These are phyloP conservation scores for Backusella parvicylindrica DNA, from an alignment of 192 early-diverging fungal genomes.

Conservation along the genomic window DNA sequence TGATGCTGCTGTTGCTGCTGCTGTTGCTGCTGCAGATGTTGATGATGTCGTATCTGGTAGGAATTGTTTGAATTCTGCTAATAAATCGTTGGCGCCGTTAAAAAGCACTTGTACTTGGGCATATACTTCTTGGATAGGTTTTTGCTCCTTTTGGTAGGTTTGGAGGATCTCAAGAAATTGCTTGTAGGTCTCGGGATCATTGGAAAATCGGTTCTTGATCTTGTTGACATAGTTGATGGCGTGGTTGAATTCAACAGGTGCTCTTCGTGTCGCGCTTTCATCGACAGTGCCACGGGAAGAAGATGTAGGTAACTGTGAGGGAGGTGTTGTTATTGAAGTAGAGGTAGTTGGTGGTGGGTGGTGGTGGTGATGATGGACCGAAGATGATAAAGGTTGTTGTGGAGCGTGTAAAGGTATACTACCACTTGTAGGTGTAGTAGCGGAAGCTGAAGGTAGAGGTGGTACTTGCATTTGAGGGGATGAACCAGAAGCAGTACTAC, in stretches of 20 bases:
- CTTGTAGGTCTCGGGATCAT: conserved; percentile 93
- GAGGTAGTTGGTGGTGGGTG: neutral
- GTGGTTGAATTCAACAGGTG: conserved; percentile 95
- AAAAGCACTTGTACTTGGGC: conserved; percentile 90
- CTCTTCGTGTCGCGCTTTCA: conserved; percentile 35
- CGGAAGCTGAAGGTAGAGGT: neutral
- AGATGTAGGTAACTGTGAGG: neutral
- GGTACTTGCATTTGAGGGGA: no score
- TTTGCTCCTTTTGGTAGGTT: conserved; percentile 95
- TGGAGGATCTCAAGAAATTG: conserved; percentile 97
- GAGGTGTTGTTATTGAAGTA: neutral
- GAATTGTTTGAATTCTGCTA: conserved; percentile 98
- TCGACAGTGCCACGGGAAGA: neutral
- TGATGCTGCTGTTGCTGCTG: no score
- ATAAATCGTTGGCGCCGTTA: conserved; percentile 80
- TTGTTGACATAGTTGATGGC: conserved; percentile 99
- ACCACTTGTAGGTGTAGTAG: neutral
- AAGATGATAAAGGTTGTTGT: neutral
- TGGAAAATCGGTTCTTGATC: conserved; percentile 94
- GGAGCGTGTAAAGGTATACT: neutral
- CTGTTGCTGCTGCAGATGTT: neutral
- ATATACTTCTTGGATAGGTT: conserved; percentile 96
- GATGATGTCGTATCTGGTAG: conserved; percentile 73
- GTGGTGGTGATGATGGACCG: neutral
- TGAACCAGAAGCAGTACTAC: neutral